Evolutionary conservation across 2,329 filamentous ascomycete genomes (phyloP), one percentile per base, ranked within the genome.

Genomic region (Xylariaceae sp.): DNA sequence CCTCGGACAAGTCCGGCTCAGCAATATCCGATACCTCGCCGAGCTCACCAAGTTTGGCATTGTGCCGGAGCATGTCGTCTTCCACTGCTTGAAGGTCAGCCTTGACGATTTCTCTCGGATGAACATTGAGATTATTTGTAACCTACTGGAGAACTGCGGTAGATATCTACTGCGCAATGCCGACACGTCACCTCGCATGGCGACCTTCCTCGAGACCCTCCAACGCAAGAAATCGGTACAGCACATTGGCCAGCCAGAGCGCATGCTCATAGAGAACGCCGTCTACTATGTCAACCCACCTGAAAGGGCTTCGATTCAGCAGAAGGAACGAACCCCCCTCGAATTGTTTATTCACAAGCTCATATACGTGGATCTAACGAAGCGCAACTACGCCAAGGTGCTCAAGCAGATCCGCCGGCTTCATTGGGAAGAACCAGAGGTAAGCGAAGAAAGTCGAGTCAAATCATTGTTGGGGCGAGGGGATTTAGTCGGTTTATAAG

Each of bases 51-150:
- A 99, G 71, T 99, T 99, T 69, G 93, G 95, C 29, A 91, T 97
- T 29, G 95, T 99, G 7, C 95, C 96, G 0, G 95, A 99, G 73
- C 95, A 99, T 74, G 93, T 99, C 62, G 96, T 99, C 51, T 99
- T 99, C 70, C 95, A 99, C 70, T 99, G 95, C 71, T 85, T 99
- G 66, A 99, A 97, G 74, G 93, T 99, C 72, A 96, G 93, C 65
- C 78, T 99, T 23, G 95, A 99, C 67, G 95, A 99, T 69, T 99
- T 99, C 70, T 97, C 95, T 2, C 86, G 93, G 59, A 97, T 97
- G 90, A 99, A 99, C 69, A 97, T 99, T 61, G 96, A 99, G 73
- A 97, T 99, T 66, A 93, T 99, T 61, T 96, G 93, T 68, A 96
- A 96, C 68, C 80, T 99, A 23, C 81, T 99, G 20, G 95, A 99